phyloP scores from a whole-genome alignment of 2,329 filamentous ascomycete species.

The Penicillium janthinellum region DNA sequence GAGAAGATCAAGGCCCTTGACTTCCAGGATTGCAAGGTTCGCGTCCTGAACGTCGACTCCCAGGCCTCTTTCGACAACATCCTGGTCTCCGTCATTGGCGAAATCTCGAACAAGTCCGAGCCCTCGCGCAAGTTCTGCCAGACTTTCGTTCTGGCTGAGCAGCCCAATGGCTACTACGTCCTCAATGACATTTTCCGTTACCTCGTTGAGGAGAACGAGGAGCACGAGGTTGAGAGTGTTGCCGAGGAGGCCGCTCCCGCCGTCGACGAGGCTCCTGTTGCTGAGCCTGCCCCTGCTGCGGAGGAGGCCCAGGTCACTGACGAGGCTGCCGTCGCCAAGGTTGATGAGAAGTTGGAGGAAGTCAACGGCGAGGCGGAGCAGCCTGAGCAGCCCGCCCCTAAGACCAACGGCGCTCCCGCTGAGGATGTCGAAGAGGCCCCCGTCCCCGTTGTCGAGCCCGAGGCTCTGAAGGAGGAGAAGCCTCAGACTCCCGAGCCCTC shows the following conservation, averaged over 20 bases:
- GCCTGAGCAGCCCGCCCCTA: constrained; percentile 31
- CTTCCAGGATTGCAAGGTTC: constrained; percentile 97
- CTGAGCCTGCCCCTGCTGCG: constrained; percentile 28
- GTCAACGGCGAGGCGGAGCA: constrained; percentile 48
- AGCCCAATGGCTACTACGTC: constrained; percentile 96
- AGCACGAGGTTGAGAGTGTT: constrained; percentile 43
- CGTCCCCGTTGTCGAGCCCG: constrained; percentile 39
- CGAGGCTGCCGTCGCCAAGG: constrained; percentile 53
- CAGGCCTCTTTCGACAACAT: constrained; percentile 92
- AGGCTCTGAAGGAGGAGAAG: constrained; percentile 58
- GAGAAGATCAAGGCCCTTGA: constrained; percentile 91
- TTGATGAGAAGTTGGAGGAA: constrained; percentile 75
- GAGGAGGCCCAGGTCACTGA: constrained; percentile 37
- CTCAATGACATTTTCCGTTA: constrained; percentile 98
- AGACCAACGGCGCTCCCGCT: constrained; percentile 39
- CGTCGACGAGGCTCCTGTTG: constrained; percentile 46
- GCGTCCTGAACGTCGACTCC: constrained; percentile 95
- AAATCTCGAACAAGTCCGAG: constrained; percentile 90
- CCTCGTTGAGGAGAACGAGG: constrained; percentile 75
- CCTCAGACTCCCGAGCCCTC: constrained; percentile 65
- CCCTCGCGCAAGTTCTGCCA: constrained; percentile 96
- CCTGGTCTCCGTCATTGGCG: constrained; percentile 95
- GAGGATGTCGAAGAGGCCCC: constrained; percentile 26
- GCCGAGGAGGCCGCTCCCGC: constrained; percentile 40
- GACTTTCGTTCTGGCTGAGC: constrained; percentile 94